A percentile compares a stretch with the other conserved stretches of the same genome.
Conservation (phyloP, 2,329 filamentous ascomycete genomes). For the Cladosporium velox region DNA sequence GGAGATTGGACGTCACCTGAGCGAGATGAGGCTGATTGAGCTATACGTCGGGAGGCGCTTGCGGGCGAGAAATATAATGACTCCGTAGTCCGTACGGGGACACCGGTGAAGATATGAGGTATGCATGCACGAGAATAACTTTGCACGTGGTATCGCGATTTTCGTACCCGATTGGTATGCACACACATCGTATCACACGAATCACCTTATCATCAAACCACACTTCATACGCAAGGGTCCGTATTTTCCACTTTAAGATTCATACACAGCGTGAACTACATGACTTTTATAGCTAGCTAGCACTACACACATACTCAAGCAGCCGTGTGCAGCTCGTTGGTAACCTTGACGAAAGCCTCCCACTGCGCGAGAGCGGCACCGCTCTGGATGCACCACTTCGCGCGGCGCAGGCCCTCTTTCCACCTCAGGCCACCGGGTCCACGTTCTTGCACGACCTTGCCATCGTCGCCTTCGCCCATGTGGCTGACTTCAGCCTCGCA, state of each 20-base stretch:
- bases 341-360: constrained; percentile 79
- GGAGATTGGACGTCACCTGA: not conserved
- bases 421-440: constrained; percentile 85
- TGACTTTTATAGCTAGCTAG: not conserved
- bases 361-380: constrained; percentile 84
- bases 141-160: not conserved
- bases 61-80: not conserved
- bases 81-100: not conserved
- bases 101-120: not conserved
- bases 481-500: constrained; percentile 79
- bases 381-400: constrained; percentile 83
- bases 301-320: not conserved
- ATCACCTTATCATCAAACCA: not conserved
- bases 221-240: not conserved
- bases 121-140: not conserved
- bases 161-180: not conserved
- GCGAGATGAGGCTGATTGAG: not conserved
- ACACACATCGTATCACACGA: not conserved
- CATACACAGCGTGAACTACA: not conserved
- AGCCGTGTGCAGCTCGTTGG: constrained; percentile 52
- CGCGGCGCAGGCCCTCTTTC: constrained; percentile 90
- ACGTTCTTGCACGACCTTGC: constrained; percentile 74
- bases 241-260: not conserved
- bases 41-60: not conserved
- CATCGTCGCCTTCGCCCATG: constrained; percentile 80